Conservation (phyloP, 1,284 basidiomycete genomes). For the Naganishia sp. region DNA sequence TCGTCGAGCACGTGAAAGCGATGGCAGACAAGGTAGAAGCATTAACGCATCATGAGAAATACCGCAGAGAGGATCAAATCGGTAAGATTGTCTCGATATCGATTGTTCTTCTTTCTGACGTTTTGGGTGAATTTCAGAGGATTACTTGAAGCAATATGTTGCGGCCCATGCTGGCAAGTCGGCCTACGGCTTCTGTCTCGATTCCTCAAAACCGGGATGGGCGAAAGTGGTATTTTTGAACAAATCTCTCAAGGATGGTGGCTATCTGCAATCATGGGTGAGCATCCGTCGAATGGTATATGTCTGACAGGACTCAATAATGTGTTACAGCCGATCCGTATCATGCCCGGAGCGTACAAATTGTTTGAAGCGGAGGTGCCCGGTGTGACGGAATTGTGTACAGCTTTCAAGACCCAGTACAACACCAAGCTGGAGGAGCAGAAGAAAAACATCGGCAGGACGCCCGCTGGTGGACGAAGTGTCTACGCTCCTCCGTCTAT, state of each 20-base stretch:
- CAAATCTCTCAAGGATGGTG: constrained; percentile 66
- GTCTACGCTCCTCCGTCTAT: constrained; percentile 23
- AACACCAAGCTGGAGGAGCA: constrained; percentile 43
- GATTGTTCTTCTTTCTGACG: not conserved
- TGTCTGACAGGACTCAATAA: not conserved
- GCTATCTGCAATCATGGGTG: constrained; percentile 79
- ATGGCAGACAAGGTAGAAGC: constrained; percentile 94
- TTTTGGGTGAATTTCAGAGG: constrained; percentile 11
- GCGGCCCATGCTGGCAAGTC: constrained; percentile 91
- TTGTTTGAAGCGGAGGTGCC: constrained; percentile 83
- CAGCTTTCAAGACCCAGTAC: constrained; percentile 90
- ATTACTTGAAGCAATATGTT: constrained; percentile 74
- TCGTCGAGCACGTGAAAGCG: constrained; percentile 95
- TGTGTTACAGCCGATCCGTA: constrained; percentile 70
- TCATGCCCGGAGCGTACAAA: constrained; percentile 85
- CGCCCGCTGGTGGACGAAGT: constrained; percentile 25
- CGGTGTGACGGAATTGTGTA: constrained; percentile 86
- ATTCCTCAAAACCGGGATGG: constrained; percentile 85
- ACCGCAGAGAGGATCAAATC: constrained; percentile 84
- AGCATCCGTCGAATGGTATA: constrained; percentile 35
- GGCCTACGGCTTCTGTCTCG: constrained; percentile 94
- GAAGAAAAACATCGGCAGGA: constrained; percentile 53
- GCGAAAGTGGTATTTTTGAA: constrained; percentile 93
- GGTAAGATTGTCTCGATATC: constrained; percentile 60
- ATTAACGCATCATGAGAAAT: constrained; percentile 94